These are phyloP conservation scores for Lyophyllum decastes DNA, from an alignment of 768 basidiomycete genomes.

Conservation along the genomic window DNA sequence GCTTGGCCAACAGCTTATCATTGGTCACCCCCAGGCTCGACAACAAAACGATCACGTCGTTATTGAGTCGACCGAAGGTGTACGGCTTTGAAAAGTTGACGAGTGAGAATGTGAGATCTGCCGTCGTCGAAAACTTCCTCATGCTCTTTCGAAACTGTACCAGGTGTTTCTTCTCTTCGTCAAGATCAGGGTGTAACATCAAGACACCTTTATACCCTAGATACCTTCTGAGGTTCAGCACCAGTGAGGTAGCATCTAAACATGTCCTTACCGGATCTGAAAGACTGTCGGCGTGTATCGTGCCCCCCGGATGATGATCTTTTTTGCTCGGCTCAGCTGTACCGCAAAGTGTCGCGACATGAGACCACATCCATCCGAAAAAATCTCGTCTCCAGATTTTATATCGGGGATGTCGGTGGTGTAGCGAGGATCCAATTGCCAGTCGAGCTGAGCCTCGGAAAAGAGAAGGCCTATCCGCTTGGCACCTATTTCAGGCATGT, in stretches of 20 bases:
- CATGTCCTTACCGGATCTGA: slow-evolving; percentile 53
- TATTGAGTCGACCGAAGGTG: slow-evolving; percentile 66
- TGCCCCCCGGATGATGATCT: slow-evolving; percentile 52
- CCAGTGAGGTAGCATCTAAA: neutral
- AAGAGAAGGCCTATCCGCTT: slow-evolving; percentile 71
- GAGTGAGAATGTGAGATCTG: slow-evolving; percentile 64
- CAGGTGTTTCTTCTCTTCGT: slow-evolving; percentile 42
- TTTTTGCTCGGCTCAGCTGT: slow-evolving; percentile 53
- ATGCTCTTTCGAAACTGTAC: slow-evolving; percentile 68
- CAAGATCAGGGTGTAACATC: slow-evolving; percentile 65
- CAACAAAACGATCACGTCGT: slow-evolving; percentile 67
- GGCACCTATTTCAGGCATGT: slow-evolving; percentile 43
- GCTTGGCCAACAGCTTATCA: slow-evolving; percentile 55
- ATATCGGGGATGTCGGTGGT: slow-evolving; percentile 62
- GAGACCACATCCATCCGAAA: slow-evolving; percentile 72
- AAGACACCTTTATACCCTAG: slow-evolving; percentile 74
- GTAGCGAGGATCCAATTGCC: slow-evolving; percentile 47
- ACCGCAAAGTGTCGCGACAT: slow-evolving; percentile 54
- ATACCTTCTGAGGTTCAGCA: slow-evolving; percentile 40
- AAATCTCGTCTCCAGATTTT: slow-evolving; percentile 53
- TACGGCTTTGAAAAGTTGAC: slow-evolving; percentile 66
- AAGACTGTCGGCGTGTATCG: slow-evolving; percentile 64
- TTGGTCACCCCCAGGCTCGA: slow-evolving; percentile 62
- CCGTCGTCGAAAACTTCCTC: slow-evolving; percentile 64
- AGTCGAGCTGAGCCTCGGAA: slow-evolving; percentile 63